Conservation (phyloP, 495 filamentous ascomycete genomes). For the Penicillium cinerascens region DNA sequence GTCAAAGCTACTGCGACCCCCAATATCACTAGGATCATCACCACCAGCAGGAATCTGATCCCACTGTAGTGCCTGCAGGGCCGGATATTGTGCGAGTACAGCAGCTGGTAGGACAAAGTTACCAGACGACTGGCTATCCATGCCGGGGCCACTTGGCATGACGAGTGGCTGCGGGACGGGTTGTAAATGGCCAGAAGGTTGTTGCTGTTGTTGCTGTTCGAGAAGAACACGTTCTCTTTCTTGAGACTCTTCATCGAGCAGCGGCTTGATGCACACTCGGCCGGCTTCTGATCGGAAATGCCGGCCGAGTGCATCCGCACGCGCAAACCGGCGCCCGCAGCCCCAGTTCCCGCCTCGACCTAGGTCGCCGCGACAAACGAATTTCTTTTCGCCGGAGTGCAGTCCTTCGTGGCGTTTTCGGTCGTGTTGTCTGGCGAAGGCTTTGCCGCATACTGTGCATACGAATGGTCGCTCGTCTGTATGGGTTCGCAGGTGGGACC, state of each 20-base stretch:
- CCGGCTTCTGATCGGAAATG: conserved; percentile 97
- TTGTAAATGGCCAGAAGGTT: conserved; percentile 35
- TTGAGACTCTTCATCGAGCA: conserved; percentile 83
- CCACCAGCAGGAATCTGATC: conserved; percentile 47
- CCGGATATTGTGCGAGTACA: conserved; percentile 86
- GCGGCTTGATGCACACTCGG: conserved; percentile 90
- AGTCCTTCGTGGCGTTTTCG: conserved; percentile 88
- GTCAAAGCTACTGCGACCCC: conserved; percentile 84
- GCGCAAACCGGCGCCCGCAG: conserved; percentile 88
- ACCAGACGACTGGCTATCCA: conserved; percentile 42
- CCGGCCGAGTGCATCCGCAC: conserved; percentile 91
- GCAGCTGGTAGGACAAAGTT: conserved; percentile 79
- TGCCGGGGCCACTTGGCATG: conserved; percentile 36
- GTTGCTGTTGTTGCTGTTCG: conserved; percentile 53
- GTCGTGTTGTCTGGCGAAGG: conserved; percentile 91
- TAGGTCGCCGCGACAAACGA: conserved; percentile 88
- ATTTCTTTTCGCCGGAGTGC: conserved; percentile 93
- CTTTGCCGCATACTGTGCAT: conserved; percentile 95
- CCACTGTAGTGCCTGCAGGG: conserved; percentile 81
- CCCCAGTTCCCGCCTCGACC: conserved; percentile 83
- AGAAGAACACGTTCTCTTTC: conserved; percentile 67
- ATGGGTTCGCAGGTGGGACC: conserved; percentile 88
- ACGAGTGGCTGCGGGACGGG: conserved; percentile 42
- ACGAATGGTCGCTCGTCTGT: conserved; percentile 92
- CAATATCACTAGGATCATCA: conserved; percentile 69